Percentiles rank a stretch among this genome's conserved stretches.
Conservation (phyloP, 179 eudicot genomes). For the Spinacia oleracea region DNA sequence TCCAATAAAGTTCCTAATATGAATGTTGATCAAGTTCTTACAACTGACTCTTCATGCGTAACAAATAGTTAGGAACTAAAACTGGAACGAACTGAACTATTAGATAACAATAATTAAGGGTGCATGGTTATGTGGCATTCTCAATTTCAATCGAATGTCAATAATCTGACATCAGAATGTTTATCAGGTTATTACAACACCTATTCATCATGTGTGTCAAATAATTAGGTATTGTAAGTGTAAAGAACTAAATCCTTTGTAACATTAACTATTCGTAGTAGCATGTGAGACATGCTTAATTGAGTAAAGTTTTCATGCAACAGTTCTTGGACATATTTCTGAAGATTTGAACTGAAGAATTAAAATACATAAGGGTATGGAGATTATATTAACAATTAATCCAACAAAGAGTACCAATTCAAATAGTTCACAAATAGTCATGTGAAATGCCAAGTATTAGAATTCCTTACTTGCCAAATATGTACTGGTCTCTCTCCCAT, state of each 20-base stretch:
- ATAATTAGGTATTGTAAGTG: too few species aligned
- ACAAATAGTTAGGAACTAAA: not conserved
- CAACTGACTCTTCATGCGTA: not conserved
- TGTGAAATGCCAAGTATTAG: not conserved
- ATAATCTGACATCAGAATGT: too few species aligned
- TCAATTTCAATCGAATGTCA: too few species aligned
- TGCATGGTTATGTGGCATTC: too few species aligned
- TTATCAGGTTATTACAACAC: too few species aligned
- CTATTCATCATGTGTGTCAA: too few species aligned
- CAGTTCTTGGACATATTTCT: not conserved
- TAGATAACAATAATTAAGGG: not conserved
- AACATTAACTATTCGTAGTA: too few species aligned
- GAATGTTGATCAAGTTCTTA: conserved; percentile 4
- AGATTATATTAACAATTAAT: not conserved
- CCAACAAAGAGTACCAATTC: conserved; percentile 1
- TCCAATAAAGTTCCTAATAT: not conserved
- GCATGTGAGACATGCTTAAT: not conserved
- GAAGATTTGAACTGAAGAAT: not conserved
- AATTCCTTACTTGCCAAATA: conserved; percentile 64
- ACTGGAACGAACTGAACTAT: not conserved
- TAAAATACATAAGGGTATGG: not conserved
- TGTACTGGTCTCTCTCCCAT: conserved; percentile 92
- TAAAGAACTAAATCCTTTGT: too few species aligned
- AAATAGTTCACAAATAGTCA: not conserved
- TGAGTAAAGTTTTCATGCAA: too few species aligned